Evolutionary conservation across 768 basidiomycete genomes (phyloP).

Genomic region (Termitomyces sp.): DNA sequence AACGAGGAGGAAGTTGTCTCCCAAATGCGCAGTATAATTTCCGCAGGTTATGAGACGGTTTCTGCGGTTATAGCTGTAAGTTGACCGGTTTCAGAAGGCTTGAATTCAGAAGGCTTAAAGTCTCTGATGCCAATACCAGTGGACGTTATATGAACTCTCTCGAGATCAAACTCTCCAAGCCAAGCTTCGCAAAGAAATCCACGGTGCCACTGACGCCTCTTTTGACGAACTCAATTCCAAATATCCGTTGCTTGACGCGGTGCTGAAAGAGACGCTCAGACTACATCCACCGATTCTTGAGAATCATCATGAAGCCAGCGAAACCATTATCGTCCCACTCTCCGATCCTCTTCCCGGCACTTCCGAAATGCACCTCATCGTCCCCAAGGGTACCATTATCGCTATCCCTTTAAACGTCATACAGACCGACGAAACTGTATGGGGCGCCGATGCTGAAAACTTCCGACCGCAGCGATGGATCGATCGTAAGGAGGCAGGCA

Average conservation of each 20-base stretch:
- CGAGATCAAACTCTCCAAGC: slow-evolving; percentile 45
- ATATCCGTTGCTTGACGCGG: slow-evolving; percentile 53
- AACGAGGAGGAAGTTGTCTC: slow-evolving; percentile 47
- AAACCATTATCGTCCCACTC: slow-evolving; percentile 50
- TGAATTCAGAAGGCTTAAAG: background rate
- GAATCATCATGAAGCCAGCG: slow-evolving; percentile 58
- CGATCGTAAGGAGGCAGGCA: slow-evolving; percentile 25
- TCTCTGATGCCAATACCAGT: slow-evolving; percentile 29
- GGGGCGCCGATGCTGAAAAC: slow-evolving; percentile 53
- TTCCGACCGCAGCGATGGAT: slow-evolving; percentile 67
- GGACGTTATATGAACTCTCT: slow-evolving; percentile 62
- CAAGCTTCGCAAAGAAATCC: slow-evolving; percentile 50
- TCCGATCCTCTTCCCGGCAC: slow-evolving; percentile 44
- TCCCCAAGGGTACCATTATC: slow-evolving; percentile 53
- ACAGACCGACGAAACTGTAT: slow-evolving; percentile 44
- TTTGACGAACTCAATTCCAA: slow-evolving; percentile 45
- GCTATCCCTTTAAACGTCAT: slow-evolving; percentile 53
- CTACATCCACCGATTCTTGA: slow-evolving; percentile 58
- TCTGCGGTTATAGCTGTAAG: slow-evolving; percentile 38
- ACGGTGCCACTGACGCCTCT: slow-evolving; percentile 37
- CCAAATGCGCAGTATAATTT: slow-evolving; percentile 60
- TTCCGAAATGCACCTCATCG: slow-evolving; percentile 33
- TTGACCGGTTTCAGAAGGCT: background rate
- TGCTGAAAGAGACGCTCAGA: slow-evolving; percentile 56
- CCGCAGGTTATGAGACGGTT: slow-evolving; percentile 55